Base-by-base conservation (phyloP, 441 rosid genomes). In the Hura crepitans region DNA sequence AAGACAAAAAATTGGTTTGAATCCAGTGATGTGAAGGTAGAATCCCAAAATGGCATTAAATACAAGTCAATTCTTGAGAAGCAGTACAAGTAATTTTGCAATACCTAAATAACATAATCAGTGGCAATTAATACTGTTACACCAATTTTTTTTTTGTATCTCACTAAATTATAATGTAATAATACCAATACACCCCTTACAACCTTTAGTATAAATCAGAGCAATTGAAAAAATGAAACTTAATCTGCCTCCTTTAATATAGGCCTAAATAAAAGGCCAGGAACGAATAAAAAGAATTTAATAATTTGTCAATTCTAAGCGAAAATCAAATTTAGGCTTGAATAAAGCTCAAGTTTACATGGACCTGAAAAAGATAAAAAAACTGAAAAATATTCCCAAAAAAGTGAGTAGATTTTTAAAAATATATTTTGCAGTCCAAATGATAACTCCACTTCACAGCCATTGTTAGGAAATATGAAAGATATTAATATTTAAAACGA, bases 361-460 rank as follows among this genome's bases (percentile, higher is more conserved):
- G 31, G 15, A 15, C 35, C 22, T 43, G 27, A 27, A 62, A 62
- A 15, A 6, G 13, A 12, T 23, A 0, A 39, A 53, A 27, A 18
- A 49, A 33, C 5, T 45, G 57, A 22, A 61, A 61, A 20, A 35
- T 37, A 61, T 61, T 39, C 9, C 23, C 10, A 37, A n/a, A n/a
- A 33, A n/a, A 12, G 58, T 20, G 1, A 18, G 53, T 14, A 39
- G 31, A 35, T 17, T 74, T 22, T 25, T 15, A 53, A 49, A 47
- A 62, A 59, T 15, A 70, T 14, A 18, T 27, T 47, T 51, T 56
- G 22, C 33, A 68, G 31, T 30, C 65, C 47, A 50, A 39, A 20
- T 6, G 25, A 27, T 31, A 66, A 49, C 7, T 25, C 47, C 49
- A 42, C 50, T 62, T 61, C 49, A 66, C 49, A 43, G 42, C 54